A percentile compares a stretch with the other conserved stretches of the same genome.
Conservation (phyloP, 768 basidiomycete species). For the Mrakia gelida region DNA sequence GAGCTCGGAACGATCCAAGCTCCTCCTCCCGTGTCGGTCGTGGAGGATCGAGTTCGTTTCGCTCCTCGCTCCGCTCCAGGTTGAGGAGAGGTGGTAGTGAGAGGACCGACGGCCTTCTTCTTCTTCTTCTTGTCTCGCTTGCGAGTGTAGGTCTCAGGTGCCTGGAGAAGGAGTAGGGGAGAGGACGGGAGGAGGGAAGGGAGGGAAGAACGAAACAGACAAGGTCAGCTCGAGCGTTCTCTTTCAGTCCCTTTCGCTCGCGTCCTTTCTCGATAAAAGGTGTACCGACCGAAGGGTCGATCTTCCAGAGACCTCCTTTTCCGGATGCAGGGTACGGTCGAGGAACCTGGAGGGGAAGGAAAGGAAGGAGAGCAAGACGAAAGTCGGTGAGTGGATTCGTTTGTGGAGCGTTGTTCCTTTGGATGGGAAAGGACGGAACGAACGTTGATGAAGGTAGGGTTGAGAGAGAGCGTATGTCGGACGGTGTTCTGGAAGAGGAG, state of each 20-base stretch:
- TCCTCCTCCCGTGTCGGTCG: background rate
- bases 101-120: background rate
- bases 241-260: background rate
- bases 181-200: no score
- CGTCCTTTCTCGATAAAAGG: background rate
- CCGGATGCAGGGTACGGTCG: background rate
- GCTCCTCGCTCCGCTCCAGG: background rate
- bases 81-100: background rate
- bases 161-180: background rate
- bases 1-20: background rate
- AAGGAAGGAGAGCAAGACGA: background rate
- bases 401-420: no score
- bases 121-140: slow-evolving; percentile 20
- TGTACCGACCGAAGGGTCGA: background rate
- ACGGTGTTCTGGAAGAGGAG: slow-evolving; percentile 12
- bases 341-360: background rate
- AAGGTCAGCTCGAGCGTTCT: background rate
- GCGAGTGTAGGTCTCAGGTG: slow-evolving; percentile 14
- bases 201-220: background rate
- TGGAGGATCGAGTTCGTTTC: background rate
- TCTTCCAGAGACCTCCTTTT: slow-evolving; percentile 19
- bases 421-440: background rate
- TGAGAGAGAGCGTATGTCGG: slow-evolving; percentile 18
- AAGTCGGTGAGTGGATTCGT: background rate
- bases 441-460: slow-evolving; percentile 19